A percentile compares a stretch with the other conserved stretches of the same genome.
Evolutionary conservation across 208 protist species (phyloP).

Genomic region (Acanthamoeba lenticulata): DNA sequence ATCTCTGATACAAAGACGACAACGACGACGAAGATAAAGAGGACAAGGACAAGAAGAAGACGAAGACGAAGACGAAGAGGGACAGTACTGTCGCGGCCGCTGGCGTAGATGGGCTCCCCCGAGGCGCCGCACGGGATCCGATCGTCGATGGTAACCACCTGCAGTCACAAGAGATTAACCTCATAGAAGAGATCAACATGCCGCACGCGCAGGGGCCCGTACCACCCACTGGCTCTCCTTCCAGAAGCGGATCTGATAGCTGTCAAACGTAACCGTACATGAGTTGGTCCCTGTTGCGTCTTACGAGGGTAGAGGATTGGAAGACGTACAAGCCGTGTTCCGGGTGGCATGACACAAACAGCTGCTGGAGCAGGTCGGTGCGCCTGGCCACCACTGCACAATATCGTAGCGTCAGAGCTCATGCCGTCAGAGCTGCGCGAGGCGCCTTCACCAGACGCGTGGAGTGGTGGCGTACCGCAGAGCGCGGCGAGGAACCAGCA

Average conservation of each 20-base stretch:
- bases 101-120: slow-evolving; percentile 27
- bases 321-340: slow-evolving; percentile 18
- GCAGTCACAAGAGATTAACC: background rate
- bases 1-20: too few relatives aligned
- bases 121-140: background rate
- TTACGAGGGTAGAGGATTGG: too few relatives aligned
- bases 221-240: slow-evolving; percentile 23
- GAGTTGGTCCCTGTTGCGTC: too few relatives aligned
- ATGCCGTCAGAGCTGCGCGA: too few relatives aligned
- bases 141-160: slow-evolving; percentile 65
- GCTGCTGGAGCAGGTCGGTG: background rate
- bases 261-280: background rate
- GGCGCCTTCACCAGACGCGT: too few relatives aligned
- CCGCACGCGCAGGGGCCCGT: background rate
- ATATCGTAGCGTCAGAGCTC: background rate
- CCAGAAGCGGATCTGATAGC: background rate
- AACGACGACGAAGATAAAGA: too few relatives aligned
- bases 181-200: too few relatives aligned
- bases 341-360: slow-evolving; percentile 11
- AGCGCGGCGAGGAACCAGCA: slow-evolving; percentile 65
- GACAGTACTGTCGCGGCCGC: background rate
- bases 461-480: too few relatives aligned
- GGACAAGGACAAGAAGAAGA: too few relatives aligned
- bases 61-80: too few relatives aligned
- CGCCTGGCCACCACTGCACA: slow-evolving; percentile 51